Percentiles rank a stretch among this genome's conserved stretches.
Conservation (phyloP, 2,329 filamentous ascomycete species). For the Hymenoscyphus repandus region DNA sequence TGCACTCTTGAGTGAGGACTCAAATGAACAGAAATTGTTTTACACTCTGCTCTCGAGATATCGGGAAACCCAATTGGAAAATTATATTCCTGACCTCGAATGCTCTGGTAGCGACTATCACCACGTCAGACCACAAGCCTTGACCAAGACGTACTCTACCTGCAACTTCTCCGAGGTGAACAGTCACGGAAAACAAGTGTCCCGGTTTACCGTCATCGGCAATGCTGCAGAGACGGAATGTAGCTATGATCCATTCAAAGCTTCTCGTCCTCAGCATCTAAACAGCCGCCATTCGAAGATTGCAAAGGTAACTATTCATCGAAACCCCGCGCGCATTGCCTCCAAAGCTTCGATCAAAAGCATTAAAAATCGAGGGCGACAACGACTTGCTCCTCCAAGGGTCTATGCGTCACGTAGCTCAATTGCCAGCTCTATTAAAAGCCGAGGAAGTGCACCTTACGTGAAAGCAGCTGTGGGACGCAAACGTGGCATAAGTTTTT, state of each 20-base stretch:
- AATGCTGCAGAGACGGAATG: constrained; percentile 50
- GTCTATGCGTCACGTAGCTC: constrained; percentile 41
- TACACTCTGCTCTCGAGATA: constrained; percentile 82
- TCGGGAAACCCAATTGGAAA: constrained; percentile 77
- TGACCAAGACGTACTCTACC: constrained; percentile 57
- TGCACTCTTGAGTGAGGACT: constrained; percentile 62
- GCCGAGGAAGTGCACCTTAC: constrained; percentile 31
- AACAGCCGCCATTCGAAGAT: constrained; percentile 38
- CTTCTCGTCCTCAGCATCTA: constrained; percentile 41
- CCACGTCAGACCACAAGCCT: constrained; percentile 57
- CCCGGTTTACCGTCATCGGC: constrained; percentile 61
- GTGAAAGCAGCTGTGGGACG: constrained; percentile 44
- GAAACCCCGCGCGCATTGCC: constrained; percentile 3
- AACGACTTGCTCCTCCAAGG: constrained; percentile 15
- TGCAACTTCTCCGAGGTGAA: constrained; percentile 50
- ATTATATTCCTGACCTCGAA: constrained; percentile 75
- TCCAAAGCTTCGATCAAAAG: constrained; percentile 9
- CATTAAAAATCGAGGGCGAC: constrained; percentile 11
- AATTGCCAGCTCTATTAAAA: constrained; percentile 40
- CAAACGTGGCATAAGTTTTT: constrained; percentile 60
- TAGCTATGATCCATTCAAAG: constrained; percentile 82
- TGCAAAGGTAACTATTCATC: constrained; percentile 29
- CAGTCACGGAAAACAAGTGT: constrained; percentile 49
- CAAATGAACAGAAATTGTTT: constrained; percentile 89
- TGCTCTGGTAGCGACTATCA: constrained; percentile 91